phyloP scores from a whole-genome alignment of 176 grass and related monocot species.

The Eremochloa ophiuroides region DNA sequence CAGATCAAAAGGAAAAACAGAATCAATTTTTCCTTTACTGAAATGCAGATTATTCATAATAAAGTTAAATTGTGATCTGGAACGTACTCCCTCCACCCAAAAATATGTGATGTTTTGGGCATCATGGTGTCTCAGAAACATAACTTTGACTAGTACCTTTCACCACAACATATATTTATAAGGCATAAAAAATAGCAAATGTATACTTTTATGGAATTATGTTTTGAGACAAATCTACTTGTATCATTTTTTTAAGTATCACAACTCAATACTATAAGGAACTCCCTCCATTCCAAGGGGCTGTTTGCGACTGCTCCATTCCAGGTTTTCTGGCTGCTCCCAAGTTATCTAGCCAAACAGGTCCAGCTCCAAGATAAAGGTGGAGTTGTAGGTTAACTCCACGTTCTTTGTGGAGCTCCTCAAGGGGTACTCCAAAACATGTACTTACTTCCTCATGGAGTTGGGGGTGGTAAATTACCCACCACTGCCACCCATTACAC shows the following conservation, averaged over 20 bases:
- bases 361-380: too few relatives aligned
- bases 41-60: neutral
- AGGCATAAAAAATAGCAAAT: neutral
- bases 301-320: neutral
- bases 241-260: neutral
- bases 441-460: too few relatives aligned
- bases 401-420: neutral
- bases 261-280: neutral
- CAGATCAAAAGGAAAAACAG: neutral
- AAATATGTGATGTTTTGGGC: neutral
- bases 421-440: neutral
- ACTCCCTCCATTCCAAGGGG: neutral
- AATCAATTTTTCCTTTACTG: conserved; percentile 11
- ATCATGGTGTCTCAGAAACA: neutral
- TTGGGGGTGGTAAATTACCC: too few relatives aligned
- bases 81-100: neutral
- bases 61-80: neutral
- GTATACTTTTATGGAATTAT: neutral
- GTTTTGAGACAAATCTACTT: neutral
- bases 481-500: too few relatives aligned
- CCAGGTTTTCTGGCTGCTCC: neutral
- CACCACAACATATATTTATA: neutral
- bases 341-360: too few relatives aligned
- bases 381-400: too few relatives aligned
- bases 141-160: neutral